These are phyloP conservation scores for Quercus parvula DNA, from an alignment of 306 rosid species.

Conservation along the genomic window DNA sequence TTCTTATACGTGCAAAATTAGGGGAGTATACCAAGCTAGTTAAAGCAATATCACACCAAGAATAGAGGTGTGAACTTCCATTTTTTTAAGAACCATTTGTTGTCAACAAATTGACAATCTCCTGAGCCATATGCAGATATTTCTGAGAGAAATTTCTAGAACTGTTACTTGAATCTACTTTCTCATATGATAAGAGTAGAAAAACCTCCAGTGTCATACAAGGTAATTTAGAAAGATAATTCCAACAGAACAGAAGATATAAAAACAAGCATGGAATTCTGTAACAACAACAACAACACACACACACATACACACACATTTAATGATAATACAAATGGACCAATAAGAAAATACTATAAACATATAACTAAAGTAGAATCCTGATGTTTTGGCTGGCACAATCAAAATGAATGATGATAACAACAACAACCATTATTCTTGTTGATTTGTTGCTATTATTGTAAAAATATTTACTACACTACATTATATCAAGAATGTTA, in stretches of 20 bases:
- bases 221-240: not conserved
- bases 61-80: not conserved
- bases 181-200: not conserved
- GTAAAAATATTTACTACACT: too few species aligned
- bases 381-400: not conserved
- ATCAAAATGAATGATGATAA: not conserved
- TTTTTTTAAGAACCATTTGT: not conserved
- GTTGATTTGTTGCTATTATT: too few species aligned
- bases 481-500: too few species aligned
- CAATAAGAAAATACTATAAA: not conserved
- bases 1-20: not conserved
- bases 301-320: not conserved
- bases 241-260: not conserved
- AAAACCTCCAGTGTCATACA: conserved; percentile 16
- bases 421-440: too few species aligned
- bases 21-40: not conserved
- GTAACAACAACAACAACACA: not conserved
- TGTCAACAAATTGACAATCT: not conserved
- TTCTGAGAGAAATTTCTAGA: not conserved
- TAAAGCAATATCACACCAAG: not conserved
- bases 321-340: not conserved
- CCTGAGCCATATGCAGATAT: not conserved
- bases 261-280: not conserved
- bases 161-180: not conserved
- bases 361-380: not conserved